These are phyloP conservation scores for Zalaria sp. DNA, from an alignment of 2,329 filamentous ascomycete genomes.

Conservation along the genomic window DNA sequence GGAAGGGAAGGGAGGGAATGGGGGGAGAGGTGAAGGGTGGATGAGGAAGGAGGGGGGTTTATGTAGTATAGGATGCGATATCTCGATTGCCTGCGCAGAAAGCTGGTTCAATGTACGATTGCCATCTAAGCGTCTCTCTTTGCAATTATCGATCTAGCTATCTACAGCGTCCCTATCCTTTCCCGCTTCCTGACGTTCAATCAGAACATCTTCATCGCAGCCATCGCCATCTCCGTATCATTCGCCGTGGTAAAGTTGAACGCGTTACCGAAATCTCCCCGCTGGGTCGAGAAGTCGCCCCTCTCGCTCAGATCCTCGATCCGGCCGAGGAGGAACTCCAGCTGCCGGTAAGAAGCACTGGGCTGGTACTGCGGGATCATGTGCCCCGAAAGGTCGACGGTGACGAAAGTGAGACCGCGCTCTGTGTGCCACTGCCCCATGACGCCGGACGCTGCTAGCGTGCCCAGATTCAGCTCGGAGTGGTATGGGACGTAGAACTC, in stretches of 20 bases:
- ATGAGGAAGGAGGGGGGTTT: too few species aligned
- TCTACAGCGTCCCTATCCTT: too few species aligned
- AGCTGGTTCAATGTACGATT: too few species aligned
- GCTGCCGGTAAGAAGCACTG: slow-evolving; percentile 51
- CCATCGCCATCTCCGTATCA: not conserved
- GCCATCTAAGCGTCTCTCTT: too few species aligned
- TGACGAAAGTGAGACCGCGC: slow-evolving; percentile 59
- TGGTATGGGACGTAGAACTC: slow-evolving; percentile 59
- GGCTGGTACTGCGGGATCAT: slow-evolving; percentile 56
- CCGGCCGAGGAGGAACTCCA: slow-evolving; percentile 63
- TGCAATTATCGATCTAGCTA: too few species aligned
- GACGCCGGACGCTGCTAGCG: slow-evolving; percentile 48
- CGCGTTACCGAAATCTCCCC: slow-evolving; percentile 15
- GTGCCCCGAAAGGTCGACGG: slow-evolving; percentile 51
- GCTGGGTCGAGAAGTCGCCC: slow-evolving; percentile 21
- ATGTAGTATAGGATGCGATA: too few species aligned
- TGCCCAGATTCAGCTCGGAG: slow-evolving; percentile 27
- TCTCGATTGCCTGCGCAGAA: too few species aligned
- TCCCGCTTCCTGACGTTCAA: not conserved
- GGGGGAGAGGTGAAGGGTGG: too few species aligned
- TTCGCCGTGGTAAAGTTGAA: slow-evolving; percentile 4
- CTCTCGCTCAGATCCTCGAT: slow-evolving; percentile 39
- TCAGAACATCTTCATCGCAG: not conserved
- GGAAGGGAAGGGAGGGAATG: too few species aligned
- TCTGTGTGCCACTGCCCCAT: slow-evolving; percentile 60